Conservation (phyloP, 2,329 filamentous ascomycete species). For the Sporothrix schenckii region DNA sequence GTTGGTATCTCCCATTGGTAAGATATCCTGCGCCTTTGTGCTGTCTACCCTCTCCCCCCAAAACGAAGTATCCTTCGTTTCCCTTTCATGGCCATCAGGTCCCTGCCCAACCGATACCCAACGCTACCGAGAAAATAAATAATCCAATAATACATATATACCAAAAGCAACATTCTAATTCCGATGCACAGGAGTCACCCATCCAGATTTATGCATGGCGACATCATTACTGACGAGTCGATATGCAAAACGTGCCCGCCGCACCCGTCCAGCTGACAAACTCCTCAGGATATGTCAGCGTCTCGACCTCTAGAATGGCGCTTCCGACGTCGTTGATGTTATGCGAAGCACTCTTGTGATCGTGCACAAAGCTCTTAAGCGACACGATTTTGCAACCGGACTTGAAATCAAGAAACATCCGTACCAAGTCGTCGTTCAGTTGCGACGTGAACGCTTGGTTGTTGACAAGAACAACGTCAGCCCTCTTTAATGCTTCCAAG, state of each 20-base stretch:
- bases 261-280: conserved; percentile 93
- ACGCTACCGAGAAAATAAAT: conserved; percentile 20
- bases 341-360: conserved; percentile 73
- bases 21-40: not conserved
- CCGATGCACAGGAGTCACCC: conserved; percentile 17
- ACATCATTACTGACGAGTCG: conserved; percentile 66
- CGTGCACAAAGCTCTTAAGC: conserved; percentile 85
- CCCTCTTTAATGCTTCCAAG: conserved; percentile 72
- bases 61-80: not conserved
- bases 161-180: conserved; percentile 1
- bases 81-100: not conserved
- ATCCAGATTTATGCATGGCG: not conserved
- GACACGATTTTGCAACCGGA: conserved; percentile 87
- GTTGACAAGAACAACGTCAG: conserved; percentile 96
- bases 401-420: conserved; percentile 93
- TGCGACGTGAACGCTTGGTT: conserved; percentile 93
- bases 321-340: conserved; percentile 78
- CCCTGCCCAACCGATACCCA: not conserved
- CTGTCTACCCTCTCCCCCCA: not conserved
- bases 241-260: conserved; percentile 84
- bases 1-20: not conserved
- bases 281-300: conserved; percentile 61
- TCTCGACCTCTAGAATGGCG: conserved; percentile 77
- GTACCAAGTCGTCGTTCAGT: conserved; percentile 80
- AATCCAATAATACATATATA: conserved; percentile 4